These are phyloP conservation scores for Eucalyptus sp. DNA, from an alignment of 345 rosid species.

Conservation along the genomic window DNA sequence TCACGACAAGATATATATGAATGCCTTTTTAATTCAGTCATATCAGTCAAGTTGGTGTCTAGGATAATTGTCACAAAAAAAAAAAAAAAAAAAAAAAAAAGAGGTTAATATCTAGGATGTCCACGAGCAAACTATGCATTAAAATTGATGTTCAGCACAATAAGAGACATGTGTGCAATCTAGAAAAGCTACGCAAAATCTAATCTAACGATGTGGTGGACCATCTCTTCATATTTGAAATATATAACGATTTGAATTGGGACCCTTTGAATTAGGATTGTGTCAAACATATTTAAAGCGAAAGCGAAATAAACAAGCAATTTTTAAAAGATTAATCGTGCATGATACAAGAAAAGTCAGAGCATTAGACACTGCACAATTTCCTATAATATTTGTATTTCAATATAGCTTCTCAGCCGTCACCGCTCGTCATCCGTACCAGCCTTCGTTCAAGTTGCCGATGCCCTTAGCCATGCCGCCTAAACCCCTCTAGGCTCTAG, in stretches of 20 bases:
- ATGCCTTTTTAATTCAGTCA: not conserved
- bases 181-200: not conserved
- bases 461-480: not conserved
- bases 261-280: not conserved
- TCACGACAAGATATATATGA: not conserved
- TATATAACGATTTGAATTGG: not conserved
- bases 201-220: not conserved
- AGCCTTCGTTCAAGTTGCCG: not conserved
- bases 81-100: too few species aligned
- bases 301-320: not conserved
- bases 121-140: not conserved
- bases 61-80: too few species aligned
- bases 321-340: not conserved
- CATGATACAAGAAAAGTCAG: not conserved
- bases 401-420: not conserved
- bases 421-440: not conserved
- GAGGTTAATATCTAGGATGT: not conserved
- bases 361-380: not conserved
- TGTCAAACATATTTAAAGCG: not conserved
- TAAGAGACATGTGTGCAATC: not conserved
- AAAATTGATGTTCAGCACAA: not conserved
- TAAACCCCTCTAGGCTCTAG: not conserved
- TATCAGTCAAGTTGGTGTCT: not conserved
- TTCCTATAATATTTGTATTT: not conserved
- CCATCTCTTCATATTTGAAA: not conserved